Conservation (phyloP, 2,329 filamentous ascomycete genomes). For the Diplodia corticola region DNA sequence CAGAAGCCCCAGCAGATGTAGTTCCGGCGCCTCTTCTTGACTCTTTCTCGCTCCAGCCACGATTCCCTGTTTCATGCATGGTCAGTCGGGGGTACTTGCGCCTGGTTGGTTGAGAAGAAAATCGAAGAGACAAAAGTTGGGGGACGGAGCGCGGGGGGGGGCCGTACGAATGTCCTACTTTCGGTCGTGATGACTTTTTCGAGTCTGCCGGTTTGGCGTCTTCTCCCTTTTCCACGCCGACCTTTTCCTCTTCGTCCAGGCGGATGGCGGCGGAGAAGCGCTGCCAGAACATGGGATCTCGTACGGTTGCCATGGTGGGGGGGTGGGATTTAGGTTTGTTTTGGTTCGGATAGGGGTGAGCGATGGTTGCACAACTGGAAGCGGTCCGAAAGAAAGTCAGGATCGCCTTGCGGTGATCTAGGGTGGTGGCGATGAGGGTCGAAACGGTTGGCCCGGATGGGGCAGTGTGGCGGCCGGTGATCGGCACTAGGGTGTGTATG, state of each 20-base stretch:
- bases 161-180: slow-evolving; percentile 45
- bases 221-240: background rate
- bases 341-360: background rate
- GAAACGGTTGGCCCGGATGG: background rate
- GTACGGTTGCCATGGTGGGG: slow-evolving; percentile 50
- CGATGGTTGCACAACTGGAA: background rate
- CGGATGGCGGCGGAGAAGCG: slow-evolving; percentile 61
- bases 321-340: background rate
- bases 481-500: slow-evolving; percentile 10
- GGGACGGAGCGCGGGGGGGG: too few relatives aligned
- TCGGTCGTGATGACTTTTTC: slow-evolving; percentile 18
- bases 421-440: too few relatives aligned
- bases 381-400: background rate
- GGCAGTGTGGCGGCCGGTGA: background rate
- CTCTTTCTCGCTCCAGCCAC: slow-evolving; percentile 55
- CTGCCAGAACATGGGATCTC: slow-evolving; percentile 61
- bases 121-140: slow-evolving; percentile 24
- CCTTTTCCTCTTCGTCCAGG: slow-evolving; percentile 49
- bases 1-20: slow-evolving; percentile 53
- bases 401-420: background rate
- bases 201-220: slow-evolving; percentile 23
- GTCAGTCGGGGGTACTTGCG: background rate
- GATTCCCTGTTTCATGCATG: slow-evolving; percentile 44
- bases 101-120: too few relatives aligned
- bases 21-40: slow-evolving; percentile 50